These are phyloP conservation scores for Phytophthora idaei DNA, from an alignment of 352 stramenopile genomes.

Conservation along the genomic window DNA sequence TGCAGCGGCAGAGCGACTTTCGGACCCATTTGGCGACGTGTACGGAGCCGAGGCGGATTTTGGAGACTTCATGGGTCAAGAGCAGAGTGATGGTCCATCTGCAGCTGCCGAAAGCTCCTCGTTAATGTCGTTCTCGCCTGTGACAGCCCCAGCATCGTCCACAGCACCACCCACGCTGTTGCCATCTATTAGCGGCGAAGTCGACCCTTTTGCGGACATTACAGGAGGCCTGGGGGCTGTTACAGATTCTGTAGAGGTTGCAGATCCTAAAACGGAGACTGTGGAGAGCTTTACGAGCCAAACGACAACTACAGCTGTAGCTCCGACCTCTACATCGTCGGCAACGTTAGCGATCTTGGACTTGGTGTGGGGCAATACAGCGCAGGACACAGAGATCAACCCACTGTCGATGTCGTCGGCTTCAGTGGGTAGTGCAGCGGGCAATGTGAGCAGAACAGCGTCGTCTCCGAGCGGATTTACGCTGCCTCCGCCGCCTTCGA, in stretches of 20 bases:
- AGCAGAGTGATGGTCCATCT: neutral
- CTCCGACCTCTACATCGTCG: conserved; percentile 21
- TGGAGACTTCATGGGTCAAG: conserved; percentile 15
- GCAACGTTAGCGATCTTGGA: conserved; percentile 32
- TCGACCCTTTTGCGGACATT: conserved; percentile 51
- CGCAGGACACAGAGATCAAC: conserved; percentile 12
- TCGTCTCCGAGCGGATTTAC: conserved; percentile 24
- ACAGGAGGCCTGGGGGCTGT: conserved; percentile 14
- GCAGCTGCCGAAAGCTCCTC: conserved; percentile 17
- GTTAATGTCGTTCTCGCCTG: conserved; percentile 51
- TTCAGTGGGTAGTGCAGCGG: conserved; percentile 6
- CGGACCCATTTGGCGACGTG: conserved; percentile 46
- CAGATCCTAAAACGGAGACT: neutral
- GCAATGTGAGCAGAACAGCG: conserved; percentile 3
- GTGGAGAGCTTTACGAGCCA: neutral
- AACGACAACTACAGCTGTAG: neutral
- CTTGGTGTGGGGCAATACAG: conserved; percentile 34
- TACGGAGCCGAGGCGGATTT: conserved; percentile 39
- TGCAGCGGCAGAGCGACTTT: conserved; percentile 37
- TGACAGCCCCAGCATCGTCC: conserved; percentile 14
- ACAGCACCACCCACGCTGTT: conserved; percentile 19
- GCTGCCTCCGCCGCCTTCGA: conserved; percentile 24
- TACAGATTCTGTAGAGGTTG: neutral
- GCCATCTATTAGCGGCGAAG: conserved; percentile 36
- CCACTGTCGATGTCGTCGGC: conserved; percentile 8